These are phyloP conservation scores for Narthecium ossifragum DNA, from an alignment of 106 monocot species.

Conservation along the genomic window DNA sequence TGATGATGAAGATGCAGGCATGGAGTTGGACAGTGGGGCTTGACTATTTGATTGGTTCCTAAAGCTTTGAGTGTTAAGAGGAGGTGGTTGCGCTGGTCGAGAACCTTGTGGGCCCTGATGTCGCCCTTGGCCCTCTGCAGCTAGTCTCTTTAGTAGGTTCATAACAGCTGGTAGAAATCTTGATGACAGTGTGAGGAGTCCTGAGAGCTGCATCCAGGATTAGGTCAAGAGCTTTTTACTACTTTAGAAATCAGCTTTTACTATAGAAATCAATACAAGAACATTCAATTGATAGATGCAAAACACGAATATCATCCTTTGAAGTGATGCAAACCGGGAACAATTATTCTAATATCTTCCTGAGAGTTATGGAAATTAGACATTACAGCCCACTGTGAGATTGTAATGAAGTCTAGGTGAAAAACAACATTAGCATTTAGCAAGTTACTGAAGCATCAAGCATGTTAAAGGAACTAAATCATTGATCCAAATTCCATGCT, in stretches of 20 bases:
- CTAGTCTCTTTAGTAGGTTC: conserved; percentile 44
- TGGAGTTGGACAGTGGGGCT: background rate
- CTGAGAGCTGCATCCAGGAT: conserved; percentile 35
- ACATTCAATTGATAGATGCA: background rate
- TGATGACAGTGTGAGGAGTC: conserved; percentile 41
- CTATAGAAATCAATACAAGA: background rate
- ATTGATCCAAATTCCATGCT: no score
- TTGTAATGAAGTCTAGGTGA: no score
- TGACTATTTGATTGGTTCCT: conserved; percentile 3
- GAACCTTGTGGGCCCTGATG: conserved; percentile 5
- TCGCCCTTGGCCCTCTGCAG: conserved; percentile 23
- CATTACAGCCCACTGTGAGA: no score
- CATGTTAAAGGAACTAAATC: no score
- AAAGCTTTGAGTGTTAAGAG: conserved; percentile 1
- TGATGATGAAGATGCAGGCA: conserved; percentile 8
- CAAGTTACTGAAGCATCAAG: no score
- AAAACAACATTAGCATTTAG: no score
- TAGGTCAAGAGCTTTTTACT: no score
- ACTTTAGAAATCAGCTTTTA: no score
- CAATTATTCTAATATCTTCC: no score
- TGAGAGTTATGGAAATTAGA: no score
- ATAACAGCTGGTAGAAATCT: conserved; percentile 40
- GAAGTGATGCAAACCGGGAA: no score
- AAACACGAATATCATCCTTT: background rate
- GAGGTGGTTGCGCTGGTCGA: background rate